These are phyloP conservation scores for Orbilia quercus DNA, from an alignment of 2,329 filamentous ascomycete genomes.

Conservation along the genomic window DNA sequence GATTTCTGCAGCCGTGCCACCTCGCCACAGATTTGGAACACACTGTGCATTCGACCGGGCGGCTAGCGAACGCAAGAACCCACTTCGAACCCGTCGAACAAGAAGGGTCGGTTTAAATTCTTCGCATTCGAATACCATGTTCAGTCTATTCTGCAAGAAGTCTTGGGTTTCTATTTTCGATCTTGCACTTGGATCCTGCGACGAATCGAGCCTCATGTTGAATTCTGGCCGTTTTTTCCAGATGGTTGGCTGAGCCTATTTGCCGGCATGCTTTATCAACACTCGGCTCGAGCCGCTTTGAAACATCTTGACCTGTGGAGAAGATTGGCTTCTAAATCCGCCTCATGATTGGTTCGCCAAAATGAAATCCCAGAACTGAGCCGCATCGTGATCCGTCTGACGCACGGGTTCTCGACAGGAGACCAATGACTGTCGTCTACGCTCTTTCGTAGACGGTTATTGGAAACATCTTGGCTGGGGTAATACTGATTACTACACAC, in stretches of 20 bases:
- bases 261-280: not conserved
- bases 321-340: not conserved
- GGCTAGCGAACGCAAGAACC: not conserved
- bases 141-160: too few relatives aligned
- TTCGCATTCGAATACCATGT: too few relatives aligned
- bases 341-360: not conserved
- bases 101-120: too few relatives aligned
- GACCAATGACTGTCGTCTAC: too few relatives aligned
- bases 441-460: too few relatives aligned
- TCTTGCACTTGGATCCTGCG: too few relatives aligned
- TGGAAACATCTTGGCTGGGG: too few relatives aligned
- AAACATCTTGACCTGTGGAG: conserved; percentile 23
- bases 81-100: not conserved
- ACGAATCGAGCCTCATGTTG: not conserved
- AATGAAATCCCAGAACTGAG: not conserved
- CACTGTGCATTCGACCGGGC: not conserved
- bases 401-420: too few relatives aligned
- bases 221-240: not conserved
- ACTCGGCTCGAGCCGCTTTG: conserved; percentile 36
- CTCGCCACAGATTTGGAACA: not conserved
- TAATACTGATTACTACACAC: too few relatives aligned
- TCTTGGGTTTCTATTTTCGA: too few relatives aligned
- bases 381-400: not conserved
- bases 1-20: conserved; percentile 3
- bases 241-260: conserved; percentile 1